Evolutionary conservation across 164 flowering plant species (phyloP), one percentile per base, ranked within the genome.

Genomic region (Platanus orientalis): DNA sequence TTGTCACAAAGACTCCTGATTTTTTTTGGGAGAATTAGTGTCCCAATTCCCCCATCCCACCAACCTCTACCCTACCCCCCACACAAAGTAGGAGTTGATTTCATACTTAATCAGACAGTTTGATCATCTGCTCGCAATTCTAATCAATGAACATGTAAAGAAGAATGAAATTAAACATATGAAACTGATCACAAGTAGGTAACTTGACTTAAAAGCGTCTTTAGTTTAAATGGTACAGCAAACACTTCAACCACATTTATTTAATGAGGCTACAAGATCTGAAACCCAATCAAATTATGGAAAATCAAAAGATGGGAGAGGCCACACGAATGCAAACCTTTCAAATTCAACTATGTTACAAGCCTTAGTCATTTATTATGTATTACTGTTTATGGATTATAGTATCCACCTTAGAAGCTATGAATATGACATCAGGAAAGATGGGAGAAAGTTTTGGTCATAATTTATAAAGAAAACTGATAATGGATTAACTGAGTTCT

Each of bases 81-180:
- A 53, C n/a, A 26, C 30, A 53, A 53, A 53, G 56, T 16, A 53
- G 32, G 34, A 51, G 55, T 53, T 27, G n/a, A 14, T 26, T 53
- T 53, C 56, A 53, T 53, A 27, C 12, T 25, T 51, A 51, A 25
- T 51, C 9, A 13, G 13, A 29, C 1, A 14, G 17, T 53, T 53
- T 26, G 42, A 14, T 36, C 9, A 7, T 36, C 0, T 26, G 13
- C 32, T 26, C 6, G 6, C 11, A 12, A 17, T 53, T 17, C 27
- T 12, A 13, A 53, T 53, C 2, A 14, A 11, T 53, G 7, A 1
- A 3, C 2, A 3, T 36, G 42, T 36, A 10, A 36, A 17, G 7
- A 53, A 27, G 7, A 2, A 5, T 51, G 29, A 51, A 51, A 24
- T 2, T 51, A 11, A 12, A 6, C 29, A 26, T 10, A 52, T 13